These are phyloP conservation scores for Penicillium sp. DNA, from an alignment of 2,329 filamentous ascomycete genomes.

Conservation along the genomic window DNA sequence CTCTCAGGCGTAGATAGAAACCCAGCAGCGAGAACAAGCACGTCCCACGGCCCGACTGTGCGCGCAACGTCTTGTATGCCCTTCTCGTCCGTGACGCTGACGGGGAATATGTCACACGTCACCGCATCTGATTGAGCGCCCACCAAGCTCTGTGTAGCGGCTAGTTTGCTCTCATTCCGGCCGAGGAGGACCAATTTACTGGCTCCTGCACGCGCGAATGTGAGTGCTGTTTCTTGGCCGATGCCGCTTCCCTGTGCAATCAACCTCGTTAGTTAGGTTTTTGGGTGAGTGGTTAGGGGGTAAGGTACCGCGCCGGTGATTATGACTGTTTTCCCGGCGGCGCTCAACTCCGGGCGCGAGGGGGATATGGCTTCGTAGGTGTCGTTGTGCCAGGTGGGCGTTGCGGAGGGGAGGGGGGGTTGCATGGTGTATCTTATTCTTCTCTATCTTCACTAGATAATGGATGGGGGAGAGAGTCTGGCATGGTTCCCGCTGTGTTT, in stretches of 20 bases:
- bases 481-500: too few relatives aligned
- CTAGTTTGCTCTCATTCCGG: neutral
- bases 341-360: neutral
- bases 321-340: neutral
- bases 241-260: neutral
- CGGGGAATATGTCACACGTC: neutral
- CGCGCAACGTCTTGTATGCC: neutral
- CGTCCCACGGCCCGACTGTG: neutral
- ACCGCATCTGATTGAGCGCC: too few relatives aligned
- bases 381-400: neutral
- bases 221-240: neutral
- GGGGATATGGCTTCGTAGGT: neutral
- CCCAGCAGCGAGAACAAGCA: neutral
- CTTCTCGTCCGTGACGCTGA: neutral
- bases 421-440: too few relatives aligned
- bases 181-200: neutral
- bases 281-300: neutral
- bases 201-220: neutral
- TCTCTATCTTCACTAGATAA: too few relatives aligned
- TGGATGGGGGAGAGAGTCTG: too few relatives aligned
- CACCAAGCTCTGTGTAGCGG: neutral
- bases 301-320: neutral
- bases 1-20: neutral
- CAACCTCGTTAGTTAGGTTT: neutral
- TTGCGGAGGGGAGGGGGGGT: neutral